Evolutionary conservation across 78 protist species (phyloP).

Genomic region (Protostelium mycophagum): DNA sequence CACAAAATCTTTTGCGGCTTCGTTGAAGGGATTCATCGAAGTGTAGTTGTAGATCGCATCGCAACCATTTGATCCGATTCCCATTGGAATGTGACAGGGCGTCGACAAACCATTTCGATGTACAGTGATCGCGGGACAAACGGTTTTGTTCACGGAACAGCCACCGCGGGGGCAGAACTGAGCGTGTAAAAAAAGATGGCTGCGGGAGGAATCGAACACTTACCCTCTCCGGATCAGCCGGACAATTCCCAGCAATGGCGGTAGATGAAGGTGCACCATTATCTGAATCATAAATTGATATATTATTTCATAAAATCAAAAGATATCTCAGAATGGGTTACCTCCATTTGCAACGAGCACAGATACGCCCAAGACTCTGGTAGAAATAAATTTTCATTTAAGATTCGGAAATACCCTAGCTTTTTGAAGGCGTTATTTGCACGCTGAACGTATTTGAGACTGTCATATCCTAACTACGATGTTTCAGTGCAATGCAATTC

Average conservation of each 20-base stretch:
- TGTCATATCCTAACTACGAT: conserved; percentile 8
- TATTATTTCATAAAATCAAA: no score
- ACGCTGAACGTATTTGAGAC: conserved; percentile 33
- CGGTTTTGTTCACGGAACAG: conserved; percentile 17
- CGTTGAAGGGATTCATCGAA: not conserved
- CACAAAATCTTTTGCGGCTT: not conserved
- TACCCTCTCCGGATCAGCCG: conserved; percentile 15
- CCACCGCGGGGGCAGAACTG: conserved; percentile 50
- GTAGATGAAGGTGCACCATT: conserved; percentile 56
- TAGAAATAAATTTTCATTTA: not conserved
- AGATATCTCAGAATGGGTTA: not conserved
- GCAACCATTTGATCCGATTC: conserved; percentile 7
- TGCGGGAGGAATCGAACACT: not conserved
- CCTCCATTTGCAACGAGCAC: conserved; percentile 54
- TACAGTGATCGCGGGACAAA: conserved; percentile 12
- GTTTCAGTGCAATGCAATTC: conserved; percentile 3
- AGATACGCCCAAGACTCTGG: conserved; percentile 48
- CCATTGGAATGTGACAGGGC: conserved; percentile 47
- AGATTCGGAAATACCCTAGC: no score
- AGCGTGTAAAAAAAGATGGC: not conserved
- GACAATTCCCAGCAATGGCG: conserved; percentile 47
- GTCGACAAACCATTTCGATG: not conserved
- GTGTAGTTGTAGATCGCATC: not conserved
- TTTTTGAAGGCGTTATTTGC: conserved; percentile 48
- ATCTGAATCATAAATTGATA: conserved; percentile 12